Evolutionary conservation across 2,329 filamentous ascomycete genomes (phyloP), one percentile per base, ranked within the genome.

Genomic region (Scorias spongiosa): DNA sequence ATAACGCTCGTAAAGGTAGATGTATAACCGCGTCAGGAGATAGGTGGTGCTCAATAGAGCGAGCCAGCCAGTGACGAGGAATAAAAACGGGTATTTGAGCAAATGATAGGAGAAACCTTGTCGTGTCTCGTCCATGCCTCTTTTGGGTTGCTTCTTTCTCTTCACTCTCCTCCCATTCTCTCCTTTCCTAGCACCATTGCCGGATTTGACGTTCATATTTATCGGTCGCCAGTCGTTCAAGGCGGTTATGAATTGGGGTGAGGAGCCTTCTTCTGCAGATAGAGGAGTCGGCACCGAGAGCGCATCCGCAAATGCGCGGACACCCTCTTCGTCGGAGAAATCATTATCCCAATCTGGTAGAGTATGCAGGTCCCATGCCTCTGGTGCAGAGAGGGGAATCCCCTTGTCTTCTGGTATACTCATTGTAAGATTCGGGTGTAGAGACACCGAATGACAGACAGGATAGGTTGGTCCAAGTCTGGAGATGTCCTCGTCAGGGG

Each of bases 211-310:
- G 45, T 75, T 79, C 58, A 89, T 77, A 53, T 83, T 80, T 10
- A 96, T 77, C 0, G 91, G 91, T 12, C 84, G 80, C 91, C 91
- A 98, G 68, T 98, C 91, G 61, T 93, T 93, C 58, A 93, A 78
- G 36, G 91, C 89, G 2, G 85, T 84, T 55, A 96, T 85, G 59
- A 88, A 87, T 51, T 62, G 44, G 48, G 54, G 47, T 57, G 65
- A 58, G 54, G 61, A 45, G 62, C 81, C 78, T 41, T 72, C 65
- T 41, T 75, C 70, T 10, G 73, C 78, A 30, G 82, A 78, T 36
- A 80, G 72, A 1, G 76, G 46, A 48, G 93, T 86, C 0, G 88
- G 86, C 1, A 84, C 84, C n/a, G 78, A 75, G 8, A 95, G 74
- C 7, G 89, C 89, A 46, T 75, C 76, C 48, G 82, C 80, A 61